These are phyloP conservation scores for Naganishia friedmannii DNA, from an alignment of 768 basidiomycete genomes.

Conservation along the genomic window DNA sequence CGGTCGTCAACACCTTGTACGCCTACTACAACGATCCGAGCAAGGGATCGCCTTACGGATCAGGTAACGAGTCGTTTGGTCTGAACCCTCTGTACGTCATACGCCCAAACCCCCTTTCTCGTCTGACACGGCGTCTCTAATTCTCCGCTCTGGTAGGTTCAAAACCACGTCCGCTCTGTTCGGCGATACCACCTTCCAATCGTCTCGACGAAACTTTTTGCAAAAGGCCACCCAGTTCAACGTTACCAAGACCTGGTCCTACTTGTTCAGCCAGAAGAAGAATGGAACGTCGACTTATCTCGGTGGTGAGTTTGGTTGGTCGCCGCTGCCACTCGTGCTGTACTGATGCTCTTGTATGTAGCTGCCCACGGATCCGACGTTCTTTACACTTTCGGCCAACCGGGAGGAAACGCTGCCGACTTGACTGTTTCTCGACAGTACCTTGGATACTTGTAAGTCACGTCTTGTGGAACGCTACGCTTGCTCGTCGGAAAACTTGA, in stretches of 20 bases:
- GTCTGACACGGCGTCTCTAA: not conserved
- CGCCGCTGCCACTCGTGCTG: too few species aligned
- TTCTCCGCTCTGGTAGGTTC: slow-evolving; percentile 29
- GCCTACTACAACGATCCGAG: slow-evolving; percentile 39
- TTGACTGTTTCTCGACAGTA: slow-evolving; percentile 39
- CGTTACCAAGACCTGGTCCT: slow-evolving; percentile 41
- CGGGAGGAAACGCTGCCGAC: slow-evolving; percentile 16
- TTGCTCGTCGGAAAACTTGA: too few species aligned
- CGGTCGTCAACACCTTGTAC: slow-evolving; percentile 34
- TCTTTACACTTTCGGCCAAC: slow-evolving; percentile 31
- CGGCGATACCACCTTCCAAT: slow-evolving; percentile 46
- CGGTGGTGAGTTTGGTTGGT: slow-evolving; percentile 34
- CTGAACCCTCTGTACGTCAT: slow-evolving; percentile 34
- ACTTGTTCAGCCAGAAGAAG: slow-evolving; percentile 41
- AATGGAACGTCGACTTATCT: slow-evolving; percentile 23
- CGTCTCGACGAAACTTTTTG: slow-evolving; percentile 41
- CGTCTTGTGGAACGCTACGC: too few species aligned
- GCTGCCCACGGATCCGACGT: slow-evolving; percentile 39
- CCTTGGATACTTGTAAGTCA: slow-evolving; percentile 46
- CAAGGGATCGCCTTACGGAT: slow-evolving; percentile 43
- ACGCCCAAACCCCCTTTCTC: not conserved
- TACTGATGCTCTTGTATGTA: slow-evolving; percentile 8
- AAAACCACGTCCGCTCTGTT: slow-evolving; percentile 42
- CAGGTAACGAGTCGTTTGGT: slow-evolving; percentile 47
- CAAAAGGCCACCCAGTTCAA: slow-evolving; percentile 34